A percentile compares a stretch with the other conserved stretches of the same genome.
Evolutionary conservation across 176 grass and related monocot species (phyloP).

Genomic region (Phyllostachys edulis): DNA sequence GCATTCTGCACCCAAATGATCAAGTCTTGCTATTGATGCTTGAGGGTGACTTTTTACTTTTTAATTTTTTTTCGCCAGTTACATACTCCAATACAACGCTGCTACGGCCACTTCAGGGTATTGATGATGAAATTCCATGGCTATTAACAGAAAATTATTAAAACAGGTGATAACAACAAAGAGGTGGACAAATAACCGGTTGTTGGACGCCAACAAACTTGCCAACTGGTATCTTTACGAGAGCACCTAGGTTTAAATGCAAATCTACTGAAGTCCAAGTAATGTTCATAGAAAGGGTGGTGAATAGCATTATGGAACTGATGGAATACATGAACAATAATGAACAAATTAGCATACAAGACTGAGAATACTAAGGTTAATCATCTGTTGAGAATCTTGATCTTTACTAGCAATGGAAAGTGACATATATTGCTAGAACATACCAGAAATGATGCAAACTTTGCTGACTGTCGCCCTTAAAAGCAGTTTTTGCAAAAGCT

Average conservation of each 20-base stretch:
- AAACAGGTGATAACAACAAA: not conserved
- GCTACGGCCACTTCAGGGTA: not conserved
- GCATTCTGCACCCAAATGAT: not conserved
- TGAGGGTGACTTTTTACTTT: not conserved
- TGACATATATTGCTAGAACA: conserved; percentile 31
- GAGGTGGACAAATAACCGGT: not conserved
- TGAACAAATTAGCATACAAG: not conserved
- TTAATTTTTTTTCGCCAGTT: not conserved
- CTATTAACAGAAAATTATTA: not conserved
- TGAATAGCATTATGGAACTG: not conserved
- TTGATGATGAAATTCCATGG: not conserved
- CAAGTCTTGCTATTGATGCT: not conserved
- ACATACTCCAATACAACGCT: not conserved
- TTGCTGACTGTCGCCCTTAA: conserved; percentile 87
- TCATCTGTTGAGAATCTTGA: not conserved
- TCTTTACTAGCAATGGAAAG: not conserved
- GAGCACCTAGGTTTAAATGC: not conserved
- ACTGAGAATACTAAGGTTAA: conserved; percentile 12
- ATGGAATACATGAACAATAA: not conserved
- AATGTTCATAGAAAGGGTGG: not conserved
- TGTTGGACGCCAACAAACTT: not conserved
- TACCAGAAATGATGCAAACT: conserved; percentile 99
- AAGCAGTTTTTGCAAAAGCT: conserved; percentile 97
- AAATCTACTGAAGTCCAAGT: not conserved
- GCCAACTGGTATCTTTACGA: conserved; percentile 1